Evolutionary conservation across 2,329 filamentous ascomycete species (phyloP).

Genomic region (Trichoderma simmonsii): DNA sequence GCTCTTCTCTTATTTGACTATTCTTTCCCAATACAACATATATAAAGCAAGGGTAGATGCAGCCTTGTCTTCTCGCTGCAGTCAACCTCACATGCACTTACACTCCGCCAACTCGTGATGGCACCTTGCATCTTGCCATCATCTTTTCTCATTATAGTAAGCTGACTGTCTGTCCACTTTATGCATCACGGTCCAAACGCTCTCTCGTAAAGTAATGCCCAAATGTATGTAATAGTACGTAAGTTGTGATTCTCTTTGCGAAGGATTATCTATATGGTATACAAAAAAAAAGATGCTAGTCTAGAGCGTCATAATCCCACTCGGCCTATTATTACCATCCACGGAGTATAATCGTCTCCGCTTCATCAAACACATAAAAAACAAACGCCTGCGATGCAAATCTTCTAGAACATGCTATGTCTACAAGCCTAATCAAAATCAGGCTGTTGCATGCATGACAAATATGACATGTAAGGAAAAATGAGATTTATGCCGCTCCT

Average conservation of each 20-base stretch:
- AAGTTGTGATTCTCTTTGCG: constrained; percentile 5
- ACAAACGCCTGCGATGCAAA: constrained; percentile 12
- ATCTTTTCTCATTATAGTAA: constrained; percentile 8
- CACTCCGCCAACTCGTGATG: neutral
- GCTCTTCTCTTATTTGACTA: neutral
- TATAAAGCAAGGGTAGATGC: neutral
- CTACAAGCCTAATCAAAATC: neutral
- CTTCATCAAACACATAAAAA: neutral
- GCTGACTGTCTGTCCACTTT: neutral
- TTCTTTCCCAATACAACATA: no score
- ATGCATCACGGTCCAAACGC: neutral
- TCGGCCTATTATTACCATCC: neutral
- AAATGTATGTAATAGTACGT: neutral
- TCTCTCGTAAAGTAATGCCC: neutral
- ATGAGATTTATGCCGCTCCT: constrained; percentile 30
- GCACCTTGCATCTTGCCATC: neutral
- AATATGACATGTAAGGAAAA: neutral
- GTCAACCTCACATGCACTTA: neutral
- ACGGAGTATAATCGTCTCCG: neutral
- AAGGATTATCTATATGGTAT: constrained; percentile 6
- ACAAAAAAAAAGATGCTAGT: neutral
- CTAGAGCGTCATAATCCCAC: neutral
- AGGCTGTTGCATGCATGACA: neutral
- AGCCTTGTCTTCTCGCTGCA: neutral
- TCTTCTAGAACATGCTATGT: neutral